Evolutionary conservation across 495 filamentous ascomycete genomes (phyloP), one percentile per base, ranked within the genome.

Genomic region (Entonaema liquescens): DNA sequence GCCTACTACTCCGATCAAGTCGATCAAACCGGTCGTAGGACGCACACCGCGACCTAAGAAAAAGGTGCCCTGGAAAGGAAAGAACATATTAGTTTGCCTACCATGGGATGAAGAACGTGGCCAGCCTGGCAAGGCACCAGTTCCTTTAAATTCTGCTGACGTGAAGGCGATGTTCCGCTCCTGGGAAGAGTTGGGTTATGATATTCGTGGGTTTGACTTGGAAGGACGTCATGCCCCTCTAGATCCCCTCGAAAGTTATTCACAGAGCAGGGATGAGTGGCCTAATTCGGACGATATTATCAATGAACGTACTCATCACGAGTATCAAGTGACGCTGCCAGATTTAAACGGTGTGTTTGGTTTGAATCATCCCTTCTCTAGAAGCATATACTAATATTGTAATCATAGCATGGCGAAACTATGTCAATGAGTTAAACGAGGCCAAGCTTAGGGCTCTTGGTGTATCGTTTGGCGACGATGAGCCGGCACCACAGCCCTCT

Each of bases 371-470:
- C 25, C 3, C 33, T 54, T 47, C 13, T 26, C 25, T 49, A 42
- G 23, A 17, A 44, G 31, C 19, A 47, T n/a, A 9, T 65, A 59
- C 74, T 80, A 70, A 80, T 47, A 3, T 38, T 9, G n/a, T 21
- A 21, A 47, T 77, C 44, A 75, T 79, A 79, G 91, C 90, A 28
- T 98, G 95, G 95, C 89, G 93, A 74, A 81, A 85, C 15, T 97
- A 98, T 79, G 91, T 95, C 31, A 83, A 90, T 53, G 85, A 87
- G 57, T 78, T 98, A 58, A 89, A 90, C 73, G 95, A 99, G 79
- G 91, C 94, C 65, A 99, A 97, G 80, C 84, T 99, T 42, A 89
- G 92, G 35, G 93, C 94, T 55, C 85, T 99, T 50, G 95, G 95
- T 49, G 95, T 98, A 2, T 91, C 86, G 17, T 84, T 91, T 59